phyloP scores from a whole-genome alignment of 768 basidiomycete genomes.

The Boletus speciosus region DNA sequence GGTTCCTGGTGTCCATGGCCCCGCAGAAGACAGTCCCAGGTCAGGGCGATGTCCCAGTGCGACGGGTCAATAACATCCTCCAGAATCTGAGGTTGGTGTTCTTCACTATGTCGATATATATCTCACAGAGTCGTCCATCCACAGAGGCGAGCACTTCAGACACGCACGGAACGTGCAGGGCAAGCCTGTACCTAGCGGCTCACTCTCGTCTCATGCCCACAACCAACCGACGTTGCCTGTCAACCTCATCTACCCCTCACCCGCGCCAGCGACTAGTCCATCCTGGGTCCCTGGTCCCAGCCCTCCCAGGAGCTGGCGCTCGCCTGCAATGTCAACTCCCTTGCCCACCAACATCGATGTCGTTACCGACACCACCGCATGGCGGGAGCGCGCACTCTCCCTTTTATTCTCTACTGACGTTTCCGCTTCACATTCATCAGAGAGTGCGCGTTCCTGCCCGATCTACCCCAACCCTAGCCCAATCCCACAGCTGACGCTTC shows the following conservation, averaged over 20 bases:
- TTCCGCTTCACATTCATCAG: not conserved
- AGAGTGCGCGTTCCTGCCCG: not conserved
- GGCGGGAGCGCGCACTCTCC: constrained; percentile 57
- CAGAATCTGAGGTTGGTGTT: constrained; percentile 26
- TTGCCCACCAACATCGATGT: constrained; percentile 8
- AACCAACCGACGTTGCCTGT: constrained; percentile 47
- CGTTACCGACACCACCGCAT: constrained; percentile 32
- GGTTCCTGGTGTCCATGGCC: constrained; percentile 4
- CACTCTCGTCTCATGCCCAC: constrained; percentile 25
- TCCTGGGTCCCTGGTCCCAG: constrained; percentile 43
- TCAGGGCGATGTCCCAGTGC: constrained; percentile 9
- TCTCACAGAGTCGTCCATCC: not conserved
- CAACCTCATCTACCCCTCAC: constrained; percentile 36
- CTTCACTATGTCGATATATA: not conserved
- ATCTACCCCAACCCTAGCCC: constrained; percentile 16
- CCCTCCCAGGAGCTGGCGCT: constrained; percentile 59
- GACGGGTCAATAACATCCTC: constrained; percentile 30
- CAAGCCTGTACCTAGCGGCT: constrained; percentile 14
- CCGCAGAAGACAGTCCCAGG: constrained; percentile 4
- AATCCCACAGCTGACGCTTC: constrained; percentile 49
- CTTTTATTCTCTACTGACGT: constrained; percentile 38
- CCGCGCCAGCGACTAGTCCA: not conserved
- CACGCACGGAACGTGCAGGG: constrained; percentile 53
- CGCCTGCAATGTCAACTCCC: constrained; percentile 18
- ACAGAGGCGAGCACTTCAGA: constrained; percentile 70